phyloP scores from a whole-genome alignment of 257 asterid species.

The Solanum paucissectum region DNA sequence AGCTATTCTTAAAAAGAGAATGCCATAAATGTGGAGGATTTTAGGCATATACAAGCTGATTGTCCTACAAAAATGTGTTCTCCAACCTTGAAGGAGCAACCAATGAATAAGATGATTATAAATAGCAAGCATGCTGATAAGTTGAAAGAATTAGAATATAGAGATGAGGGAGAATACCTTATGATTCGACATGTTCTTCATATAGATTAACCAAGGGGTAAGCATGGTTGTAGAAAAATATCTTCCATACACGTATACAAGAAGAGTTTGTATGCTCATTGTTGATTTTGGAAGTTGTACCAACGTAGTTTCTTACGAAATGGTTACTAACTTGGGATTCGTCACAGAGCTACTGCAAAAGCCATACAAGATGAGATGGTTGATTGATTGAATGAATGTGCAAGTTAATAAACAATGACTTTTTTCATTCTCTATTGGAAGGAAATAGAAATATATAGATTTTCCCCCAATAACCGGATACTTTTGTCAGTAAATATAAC shows the following conservation, averaged over 20 bases:
- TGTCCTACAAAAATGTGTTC: background rate
- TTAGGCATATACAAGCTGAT: background rate
- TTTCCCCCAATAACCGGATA: background rate
- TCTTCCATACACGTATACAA: background rate
- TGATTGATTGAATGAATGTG: background rate
- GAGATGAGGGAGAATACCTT: background rate
- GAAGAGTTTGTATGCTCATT: background rate
- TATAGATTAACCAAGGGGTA: background rate
- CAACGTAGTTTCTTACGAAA: background rate
- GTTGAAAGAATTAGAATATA: background rate
- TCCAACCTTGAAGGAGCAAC: background rate
- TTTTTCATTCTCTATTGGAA: background rate
- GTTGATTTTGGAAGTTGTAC: background rate
- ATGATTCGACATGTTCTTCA: background rate
- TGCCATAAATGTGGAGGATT: background rate
- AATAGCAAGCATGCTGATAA: background rate
- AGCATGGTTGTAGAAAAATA: background rate
- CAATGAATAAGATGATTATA: background rate
- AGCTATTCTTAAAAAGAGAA: background rate
- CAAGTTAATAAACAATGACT: background rate
- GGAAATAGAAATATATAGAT: background rate
- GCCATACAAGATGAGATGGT: background rate
- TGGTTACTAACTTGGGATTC: background rate
- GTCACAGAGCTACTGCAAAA: background rate
- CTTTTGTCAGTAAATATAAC: background rate